Base-by-base conservation (phyloP, 352 stramenopile genomes). In the Globisporangium cystogenes region DNA sequence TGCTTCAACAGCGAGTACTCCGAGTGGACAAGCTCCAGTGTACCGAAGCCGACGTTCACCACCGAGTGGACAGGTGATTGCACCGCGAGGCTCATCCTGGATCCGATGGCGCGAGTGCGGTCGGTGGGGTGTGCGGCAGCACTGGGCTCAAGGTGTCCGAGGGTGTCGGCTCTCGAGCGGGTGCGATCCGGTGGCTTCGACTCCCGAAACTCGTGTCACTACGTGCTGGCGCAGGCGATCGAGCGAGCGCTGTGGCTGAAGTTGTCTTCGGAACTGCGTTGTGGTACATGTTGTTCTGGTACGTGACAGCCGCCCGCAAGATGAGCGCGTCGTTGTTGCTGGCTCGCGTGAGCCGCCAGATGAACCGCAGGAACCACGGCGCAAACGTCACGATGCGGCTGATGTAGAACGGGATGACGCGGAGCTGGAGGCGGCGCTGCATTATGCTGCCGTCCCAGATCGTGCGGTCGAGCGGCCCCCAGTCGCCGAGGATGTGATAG, bases 291-390 rank as follows among this genome's bases (percentile, higher is more conserved):
- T 2, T 42, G 36, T 21, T 42, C 48, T 54, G 37, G 37, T 70
- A 72, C 26, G 42, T 61, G 21, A 70, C 64, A 7, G 57, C 43
- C 11, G 60, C 57, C 0, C 64, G 55, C 36, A 75, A 48, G 57
- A 68, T 61, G 4, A 54, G 49, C 3, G 62, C 49, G 20, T 65
- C 58, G n/a, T 40, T 16, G 18, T 53, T 47, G 1, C 57, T 62
- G 0, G 60, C 47, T 4, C 46, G 58, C n/a, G 24, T 3, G 29
- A 53, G 6, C 2, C 51, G 11, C 62, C 21, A 26, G 37, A 57
- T 6, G 18, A 52, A 12, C 51, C 42, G 46, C 29, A 55, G 15
- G 48, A 57, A 42, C 56, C 51, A 69, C 40, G 18, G 33, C 12
- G 21, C 24, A 50, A 42, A 35, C 37, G 43, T 62, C 6, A 55